phyloP scores from a whole-genome alignment of 208 protist species.

The Crithidia bombi region DNA sequence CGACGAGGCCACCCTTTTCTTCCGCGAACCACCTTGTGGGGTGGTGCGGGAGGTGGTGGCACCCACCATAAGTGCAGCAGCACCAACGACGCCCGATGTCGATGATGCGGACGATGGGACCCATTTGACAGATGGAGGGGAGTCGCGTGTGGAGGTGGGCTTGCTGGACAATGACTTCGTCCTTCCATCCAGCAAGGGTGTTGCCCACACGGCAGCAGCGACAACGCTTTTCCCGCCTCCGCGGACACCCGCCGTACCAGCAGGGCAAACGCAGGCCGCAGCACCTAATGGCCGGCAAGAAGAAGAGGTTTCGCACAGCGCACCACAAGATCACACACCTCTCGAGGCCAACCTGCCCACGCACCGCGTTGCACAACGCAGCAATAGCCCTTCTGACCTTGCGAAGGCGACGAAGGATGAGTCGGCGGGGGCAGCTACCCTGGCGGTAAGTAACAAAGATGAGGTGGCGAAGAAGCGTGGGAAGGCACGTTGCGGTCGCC shows the following conservation, averaged over 20 bases:
- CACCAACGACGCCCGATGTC: background rate
- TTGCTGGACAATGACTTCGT: slow-evolving; percentile 26
- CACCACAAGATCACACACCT: background rate
- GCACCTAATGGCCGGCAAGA: background rate
- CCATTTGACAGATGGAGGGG: background rate
- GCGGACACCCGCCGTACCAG: background rate
- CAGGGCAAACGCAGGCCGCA: background rate
- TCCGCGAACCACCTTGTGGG: slow-evolving; percentile 22
- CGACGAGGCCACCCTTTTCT: slow-evolving; percentile 28
- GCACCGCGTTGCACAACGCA: background rate
- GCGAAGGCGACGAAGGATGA: background rate
- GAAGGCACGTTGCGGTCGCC: slow-evolving; percentile 10
- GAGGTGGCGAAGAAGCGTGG: background rate
- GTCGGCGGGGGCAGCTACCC: background rate
- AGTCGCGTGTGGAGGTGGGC: slow-evolving; percentile 18
- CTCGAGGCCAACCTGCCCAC: background rate
- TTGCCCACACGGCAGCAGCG: background rate
- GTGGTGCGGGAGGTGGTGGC: slow-evolving; percentile 22
- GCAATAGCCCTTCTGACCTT: background rate
- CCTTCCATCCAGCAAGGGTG: slow-evolving; percentile 11
- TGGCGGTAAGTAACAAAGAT: background rate
- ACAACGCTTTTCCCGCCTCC: background rate
- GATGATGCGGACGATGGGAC: background rate
- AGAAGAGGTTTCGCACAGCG: background rate
- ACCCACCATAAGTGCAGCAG: background rate